These are phyloP conservation scores for Candida schatavii DNA, from an alignment of 805 yeast genomes.

Conservation along the genomic window DNA sequence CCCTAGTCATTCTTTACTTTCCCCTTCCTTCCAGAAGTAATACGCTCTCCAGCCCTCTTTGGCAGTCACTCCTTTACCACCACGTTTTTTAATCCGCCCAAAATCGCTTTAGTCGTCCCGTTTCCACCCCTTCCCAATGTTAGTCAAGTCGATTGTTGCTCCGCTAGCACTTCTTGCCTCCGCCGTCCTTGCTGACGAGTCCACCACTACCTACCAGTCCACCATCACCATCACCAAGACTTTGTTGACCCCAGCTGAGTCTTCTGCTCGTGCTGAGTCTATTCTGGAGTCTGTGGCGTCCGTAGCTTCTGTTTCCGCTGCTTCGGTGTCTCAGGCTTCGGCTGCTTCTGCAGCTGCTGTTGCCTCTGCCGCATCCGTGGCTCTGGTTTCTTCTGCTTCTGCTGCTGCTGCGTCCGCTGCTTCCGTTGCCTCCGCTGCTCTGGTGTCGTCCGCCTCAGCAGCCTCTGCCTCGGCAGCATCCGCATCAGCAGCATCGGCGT, in stretches of 20 bases:
- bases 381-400: slow-evolving; percentile 7
- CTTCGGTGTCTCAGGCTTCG: slow-evolving; percentile 13
- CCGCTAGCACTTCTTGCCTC: slow-evolving; percentile 15
- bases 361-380: slow-evolving; percentile 8
- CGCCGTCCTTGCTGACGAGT: slow-evolving; percentile 13
- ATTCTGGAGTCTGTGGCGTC: slow-evolving; percentile 17
- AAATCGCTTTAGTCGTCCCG: too few relatives aligned
- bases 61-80: too few relatives aligned
- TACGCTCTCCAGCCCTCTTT: too few relatives aligned
- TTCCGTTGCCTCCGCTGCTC: slow-evolving; percentile 9
- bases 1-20: slow-evolving; percentile 7
- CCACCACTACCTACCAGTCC: slow-evolving; percentile 39
- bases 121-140: too few relatives aligned
- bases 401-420: slow-evolving; percentile 9
- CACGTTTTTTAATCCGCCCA: too few relatives aligned
- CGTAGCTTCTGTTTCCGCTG: slow-evolving; percentile 18
- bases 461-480: slow-evolving; percentile 6
- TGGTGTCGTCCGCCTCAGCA: slow-evolving; percentile 6
- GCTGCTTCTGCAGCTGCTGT: slow-evolving; percentile 11
- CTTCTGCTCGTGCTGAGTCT: slow-evolving; percentile 23
- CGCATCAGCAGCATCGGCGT: slow-evolving; percentile 7
- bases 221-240: slow-evolving; percentile 49
- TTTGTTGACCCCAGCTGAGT: slow-evolving; percentile 45
- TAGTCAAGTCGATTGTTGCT: slow-evolving; percentile 13
- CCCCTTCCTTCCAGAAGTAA: too few relatives aligned